Evolutionary conservation across 208 protist species (phyloP).

Genomic region (Phytomonas sp.): DNA sequence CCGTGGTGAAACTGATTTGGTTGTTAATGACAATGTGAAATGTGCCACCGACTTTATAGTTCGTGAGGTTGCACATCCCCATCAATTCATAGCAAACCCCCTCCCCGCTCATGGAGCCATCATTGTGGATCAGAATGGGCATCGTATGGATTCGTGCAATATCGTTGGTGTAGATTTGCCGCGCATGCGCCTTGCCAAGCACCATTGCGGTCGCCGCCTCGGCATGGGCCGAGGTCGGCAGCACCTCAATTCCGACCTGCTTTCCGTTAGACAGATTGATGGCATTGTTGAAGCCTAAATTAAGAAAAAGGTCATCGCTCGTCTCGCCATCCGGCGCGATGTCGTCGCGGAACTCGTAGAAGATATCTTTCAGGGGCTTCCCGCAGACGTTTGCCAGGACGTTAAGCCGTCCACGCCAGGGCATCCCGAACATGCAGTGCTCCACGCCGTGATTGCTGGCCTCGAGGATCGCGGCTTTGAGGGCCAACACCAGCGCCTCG

Average conservation of each 20-base stretch:
- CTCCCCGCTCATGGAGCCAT: conserved; percentile 95
- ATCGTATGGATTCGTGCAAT: conserved; percentile 58
- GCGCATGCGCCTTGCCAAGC: conserved; percentile 94
- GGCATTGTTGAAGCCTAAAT: conserved; percentile 88
- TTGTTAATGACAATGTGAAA: conserved; percentile 99
- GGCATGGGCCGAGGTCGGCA: conserved; percentile 97
- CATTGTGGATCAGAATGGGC: conserved; percentile 95
- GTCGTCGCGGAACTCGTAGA: conserved; percentile 88
- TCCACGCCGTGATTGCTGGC: conserved; percentile 80
- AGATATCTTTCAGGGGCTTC: conserved; percentile 87
- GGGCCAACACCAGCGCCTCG: conserved; percentile 93
- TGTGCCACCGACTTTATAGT: conserved; percentile 96
- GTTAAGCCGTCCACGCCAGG: conserved; percentile 96
- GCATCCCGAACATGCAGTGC: conserved; percentile 95
- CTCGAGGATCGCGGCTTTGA: conserved; percentile 89
- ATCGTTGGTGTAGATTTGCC: conserved; percentile 85
- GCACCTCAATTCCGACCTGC: conserved; percentile 91
- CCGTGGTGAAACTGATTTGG: conserved; percentile 97
- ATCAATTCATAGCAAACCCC: conserved; percentile 97
- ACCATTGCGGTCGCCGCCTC: conserved; percentile 98
- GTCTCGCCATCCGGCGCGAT: conserved; percentile 25
- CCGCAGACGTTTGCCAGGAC: conserved; percentile 94
- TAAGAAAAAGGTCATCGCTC: conserved; percentile 95
- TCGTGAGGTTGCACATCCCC: conserved; percentile 88
- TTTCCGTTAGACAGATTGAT: conserved; percentile 64